Evolutionary conservation across 1,139 yeast species (phyloP).

Genomic region (Pichia cactophila): DNA sequence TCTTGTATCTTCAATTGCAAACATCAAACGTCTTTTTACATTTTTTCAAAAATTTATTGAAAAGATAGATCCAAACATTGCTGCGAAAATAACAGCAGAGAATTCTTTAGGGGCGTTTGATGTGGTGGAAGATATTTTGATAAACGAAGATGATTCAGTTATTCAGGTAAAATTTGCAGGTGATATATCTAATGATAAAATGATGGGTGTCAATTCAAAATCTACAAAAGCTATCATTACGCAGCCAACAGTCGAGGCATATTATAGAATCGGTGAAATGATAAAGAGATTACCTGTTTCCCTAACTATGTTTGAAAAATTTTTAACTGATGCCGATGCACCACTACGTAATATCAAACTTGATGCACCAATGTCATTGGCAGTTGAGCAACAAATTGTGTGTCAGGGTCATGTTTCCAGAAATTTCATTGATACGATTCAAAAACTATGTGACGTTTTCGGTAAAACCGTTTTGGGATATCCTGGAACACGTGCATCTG

Average conservation of each 20-base stretch:
- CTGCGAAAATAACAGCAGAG: conserved; percentile 22
- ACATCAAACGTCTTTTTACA: conserved; percentile 61
- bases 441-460: conserved; percentile 31
- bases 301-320: conserved; percentile 53
- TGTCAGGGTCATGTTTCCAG: conserved; percentile 54
- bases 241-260: conserved; percentile 49
- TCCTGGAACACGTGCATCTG: conserved; percentile 39
- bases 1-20: conserved; percentile 60
- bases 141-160: conserved; percentile 30
- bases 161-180: conserved; percentile 11
- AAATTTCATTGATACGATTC: conserved; percentile 34
- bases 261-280: conserved; percentile 46
- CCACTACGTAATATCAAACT: conserved; percentile 27
- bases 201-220: conserved; percentile 10
- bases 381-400: conserved; percentile 58
- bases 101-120: conserved; percentile 27
- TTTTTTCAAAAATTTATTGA: conserved; percentile 33
- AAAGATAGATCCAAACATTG: conserved; percentile 25
- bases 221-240: conserved; percentile 34
- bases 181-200: conserved; percentile 2
- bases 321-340: conserved; percentile 46
- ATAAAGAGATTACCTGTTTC: conserved; percentile 51
- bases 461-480: conserved; percentile 30
- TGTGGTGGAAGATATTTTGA: conserved; percentile 35
- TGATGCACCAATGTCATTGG: conserved; percentile 33